These are phyloP conservation scores for Rutstroemia sp. DNA, from an alignment of 2,329 filamentous ascomycete species.

Conservation along the genomic window DNA sequence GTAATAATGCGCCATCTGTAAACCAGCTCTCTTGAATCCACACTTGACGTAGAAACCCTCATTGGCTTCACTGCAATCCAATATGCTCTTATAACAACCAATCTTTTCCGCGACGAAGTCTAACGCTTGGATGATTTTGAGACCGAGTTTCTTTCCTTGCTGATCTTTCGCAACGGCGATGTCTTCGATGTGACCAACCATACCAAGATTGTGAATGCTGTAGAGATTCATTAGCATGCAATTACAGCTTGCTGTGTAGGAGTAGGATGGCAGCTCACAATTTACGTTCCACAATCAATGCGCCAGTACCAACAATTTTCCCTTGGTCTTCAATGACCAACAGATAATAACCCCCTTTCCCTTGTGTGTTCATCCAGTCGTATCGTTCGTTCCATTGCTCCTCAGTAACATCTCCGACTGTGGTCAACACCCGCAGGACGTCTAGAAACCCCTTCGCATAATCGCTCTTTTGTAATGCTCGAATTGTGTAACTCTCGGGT, in stretches of 20 bases:
- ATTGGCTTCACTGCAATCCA: conserved; percentile 93
- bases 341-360: conserved; percentile 71
- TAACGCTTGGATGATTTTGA: conserved; percentile 88
- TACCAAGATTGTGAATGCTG: conserved; percentile 71
- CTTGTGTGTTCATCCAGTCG: conserved; percentile 64
- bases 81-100: conserved; percentile 94
- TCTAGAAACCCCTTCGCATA: conserved; percentile 81
- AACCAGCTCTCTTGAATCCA: conserved; percentile 81
- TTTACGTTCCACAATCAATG: conserved; percentile 87
- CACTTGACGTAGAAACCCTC: conserved; percentile 98
- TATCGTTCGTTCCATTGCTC: conserved; percentile 72
- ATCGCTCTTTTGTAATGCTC: conserved; percentile 71
- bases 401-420: conserved; percentile 77
- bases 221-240: conserved; percentile 12
- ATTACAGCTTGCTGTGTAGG: neutral
- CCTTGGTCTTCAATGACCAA: conserved; percentile 68
- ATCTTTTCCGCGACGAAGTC: conserved; percentile 81
- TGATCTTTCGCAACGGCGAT: conserved; percentile 93
- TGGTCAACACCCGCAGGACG: conserved; percentile 83
- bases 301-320: conserved; percentile 80
- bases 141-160: conserved; percentile 92
- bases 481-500: conserved; percentile 74
- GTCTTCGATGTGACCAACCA: conserved; percentile 94
- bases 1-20: conserved; percentile 97
- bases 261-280: conserved; percentile 47